These are phyloP conservation scores for Didymella exigua DNA, from an alignment of 2,329 filamentous ascomycete genomes.

Conservation along the genomic window DNA sequence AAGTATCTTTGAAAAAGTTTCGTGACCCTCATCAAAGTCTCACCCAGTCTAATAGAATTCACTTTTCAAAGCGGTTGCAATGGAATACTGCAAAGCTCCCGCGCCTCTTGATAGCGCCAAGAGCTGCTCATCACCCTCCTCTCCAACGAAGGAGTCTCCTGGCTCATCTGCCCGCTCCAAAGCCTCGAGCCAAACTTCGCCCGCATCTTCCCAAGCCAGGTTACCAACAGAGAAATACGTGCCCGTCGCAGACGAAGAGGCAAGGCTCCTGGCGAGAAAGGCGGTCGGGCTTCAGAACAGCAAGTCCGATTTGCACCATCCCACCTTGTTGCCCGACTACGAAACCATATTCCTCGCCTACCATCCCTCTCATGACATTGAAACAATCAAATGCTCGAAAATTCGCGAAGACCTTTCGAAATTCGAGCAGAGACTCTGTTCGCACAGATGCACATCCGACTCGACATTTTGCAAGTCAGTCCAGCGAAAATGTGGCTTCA, in stretches of 20 bases:
- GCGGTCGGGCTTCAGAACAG: neutral
- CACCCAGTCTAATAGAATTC: too few species aligned
- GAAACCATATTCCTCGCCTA: neutral
- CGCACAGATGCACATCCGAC: neutral
- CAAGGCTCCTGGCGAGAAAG: neutral
- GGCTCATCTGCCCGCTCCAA: too few species aligned
- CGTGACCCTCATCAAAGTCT: too few species aligned
- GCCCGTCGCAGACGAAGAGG: neutral
- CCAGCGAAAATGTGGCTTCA: neutral
- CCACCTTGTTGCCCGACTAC: neutral
- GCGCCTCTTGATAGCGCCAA: too few species aligned
- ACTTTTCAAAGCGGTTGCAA: too few species aligned
- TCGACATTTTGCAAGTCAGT: neutral
- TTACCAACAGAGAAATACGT: neutral
- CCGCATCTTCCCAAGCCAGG: neutral
- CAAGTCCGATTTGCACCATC: neutral
- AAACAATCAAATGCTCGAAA: neutral
- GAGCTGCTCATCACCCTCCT: too few species aligned
- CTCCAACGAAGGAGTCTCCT: too few species aligned
- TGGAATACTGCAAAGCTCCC: too few species aligned
- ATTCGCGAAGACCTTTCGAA: neutral
- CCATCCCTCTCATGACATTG: neutral
- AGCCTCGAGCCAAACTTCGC: neutral
- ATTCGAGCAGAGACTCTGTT: neutral
- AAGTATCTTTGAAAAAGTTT: too few species aligned